Evolutionary conservation across 345 rosid species (phyloP).

Genomic region (Lenwebbia sp.): DNA sequence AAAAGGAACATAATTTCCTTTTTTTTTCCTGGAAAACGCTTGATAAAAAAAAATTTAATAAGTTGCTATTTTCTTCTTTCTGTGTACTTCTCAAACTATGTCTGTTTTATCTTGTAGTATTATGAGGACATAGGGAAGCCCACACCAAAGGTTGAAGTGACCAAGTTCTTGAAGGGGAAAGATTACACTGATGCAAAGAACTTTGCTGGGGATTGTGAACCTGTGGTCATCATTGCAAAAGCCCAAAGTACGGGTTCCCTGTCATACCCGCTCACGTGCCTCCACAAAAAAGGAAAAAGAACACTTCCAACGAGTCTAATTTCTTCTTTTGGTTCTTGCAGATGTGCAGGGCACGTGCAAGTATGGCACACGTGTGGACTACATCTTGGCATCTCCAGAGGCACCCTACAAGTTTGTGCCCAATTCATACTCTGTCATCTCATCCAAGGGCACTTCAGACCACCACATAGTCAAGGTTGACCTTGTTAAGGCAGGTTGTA

Average conservation of each 20-base stretch:
- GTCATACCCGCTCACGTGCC: background rate
- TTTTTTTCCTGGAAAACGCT: background rate
- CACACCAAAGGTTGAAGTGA: slow-evolving; percentile 64
- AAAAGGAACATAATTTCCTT: background rate
- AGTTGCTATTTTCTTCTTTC: background rate
- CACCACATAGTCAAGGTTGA: slow-evolving; percentile 91
- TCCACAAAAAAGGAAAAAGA: background rate
- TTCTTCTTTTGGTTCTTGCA: background rate
- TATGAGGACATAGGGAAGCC: slow-evolving; percentile 87
- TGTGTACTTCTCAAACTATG: background rate
- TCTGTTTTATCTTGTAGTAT: slow-evolving; percentile 31
- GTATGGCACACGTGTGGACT: slow-evolving; percentile 87
- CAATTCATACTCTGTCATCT: slow-evolving; percentile 68
- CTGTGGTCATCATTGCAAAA: slow-evolving; percentile 89
- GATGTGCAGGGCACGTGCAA: slow-evolving; percentile 98
- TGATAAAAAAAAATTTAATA: background rate
- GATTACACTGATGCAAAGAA: slow-evolving; percentile 67
- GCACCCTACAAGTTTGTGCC: slow-evolving; percentile 59
- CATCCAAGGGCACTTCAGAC: slow-evolving; percentile 90
- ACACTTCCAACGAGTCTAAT: background rate
- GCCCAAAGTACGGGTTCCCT: slow-evolving; percentile 55
- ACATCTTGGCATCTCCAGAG: slow-evolving; percentile 53
- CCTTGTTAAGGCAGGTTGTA: slow-evolving; percentile 20
- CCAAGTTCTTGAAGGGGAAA: slow-evolving; percentile 48
- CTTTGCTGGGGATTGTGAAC: slow-evolving; percentile 79